Percentiles rank a stretch among this genome's conserved stretches.
These are phyloP conservation scores for Arthroderma uncinatum DNA, from an alignment of 2,329 filamentous ascomycete species.

Conservation along the genomic window DNA sequence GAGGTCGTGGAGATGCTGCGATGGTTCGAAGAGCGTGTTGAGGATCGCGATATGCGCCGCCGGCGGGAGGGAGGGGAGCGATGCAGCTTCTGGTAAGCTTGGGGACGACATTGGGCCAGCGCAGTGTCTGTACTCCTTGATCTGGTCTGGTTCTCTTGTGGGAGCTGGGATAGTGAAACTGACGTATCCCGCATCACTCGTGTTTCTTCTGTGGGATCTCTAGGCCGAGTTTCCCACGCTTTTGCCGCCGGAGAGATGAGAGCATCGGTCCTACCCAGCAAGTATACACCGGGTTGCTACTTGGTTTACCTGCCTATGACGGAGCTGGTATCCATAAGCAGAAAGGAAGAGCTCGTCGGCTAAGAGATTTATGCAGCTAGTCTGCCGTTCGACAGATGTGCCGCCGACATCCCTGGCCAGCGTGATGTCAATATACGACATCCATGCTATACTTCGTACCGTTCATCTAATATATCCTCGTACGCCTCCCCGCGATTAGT, in stretches of 20 bases:
- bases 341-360: background rate
- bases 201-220: too few species aligned
- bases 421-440: background rate
- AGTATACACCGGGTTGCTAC: too few species aligned
- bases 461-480: background rate
- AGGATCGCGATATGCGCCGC: slow-evolving; percentile 36
- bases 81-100: slow-evolving; percentile 7
- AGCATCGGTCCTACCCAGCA: too few species aligned
- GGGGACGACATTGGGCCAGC: background rate
- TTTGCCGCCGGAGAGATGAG: too few species aligned
- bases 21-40: slow-evolving; percentile 78
- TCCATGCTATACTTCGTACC: background rate
- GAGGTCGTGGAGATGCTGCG: slow-evolving; percentile 59
- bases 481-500: background rate
- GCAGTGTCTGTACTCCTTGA: too few species aligned
- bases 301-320: background rate
- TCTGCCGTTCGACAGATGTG: background rate
- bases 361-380: background rate
- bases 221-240: too few species aligned
- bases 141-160: too few species aligned
- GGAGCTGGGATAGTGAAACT: too few species aligned
- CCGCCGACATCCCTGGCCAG: background rate
- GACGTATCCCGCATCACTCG: too few species aligned
- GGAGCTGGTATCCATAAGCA: background rate
- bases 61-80: slow-evolving; percentile 12